Percentiles rank a stretch among this genome's conserved stretches.
These are phyloP conservation scores for Gossypium herbaceum DNA, from an alignment of 345 rosid genomes.

Conservation along the genomic window DNA sequence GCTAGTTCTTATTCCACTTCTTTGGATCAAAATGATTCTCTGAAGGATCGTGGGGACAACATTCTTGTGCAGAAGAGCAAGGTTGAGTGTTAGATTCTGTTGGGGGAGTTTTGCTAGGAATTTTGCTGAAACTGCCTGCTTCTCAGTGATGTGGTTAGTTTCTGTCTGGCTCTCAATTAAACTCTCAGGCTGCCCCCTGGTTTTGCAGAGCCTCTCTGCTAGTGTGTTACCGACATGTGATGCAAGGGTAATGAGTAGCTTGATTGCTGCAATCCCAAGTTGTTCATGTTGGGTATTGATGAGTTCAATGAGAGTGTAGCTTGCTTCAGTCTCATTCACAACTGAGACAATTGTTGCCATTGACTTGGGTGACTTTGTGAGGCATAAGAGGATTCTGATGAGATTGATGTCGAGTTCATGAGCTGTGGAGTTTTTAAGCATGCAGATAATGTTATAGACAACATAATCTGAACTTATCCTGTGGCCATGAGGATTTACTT, in stretches of 20 bases:
- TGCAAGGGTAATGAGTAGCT: conserved; percentile 57
- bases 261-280: conserved; percentile 59
- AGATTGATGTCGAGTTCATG: conserved; percentile 65
- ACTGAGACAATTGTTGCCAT: conserved; percentile 49
- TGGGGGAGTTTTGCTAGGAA: conserved; percentile 81
- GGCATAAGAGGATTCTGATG: conserved; percentile 61
- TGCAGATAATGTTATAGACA: conserved; percentile 53
- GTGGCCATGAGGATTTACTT: conserved; percentile 59
- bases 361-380: conserved; percentile 57
- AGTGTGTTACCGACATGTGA: conserved; percentile 64
- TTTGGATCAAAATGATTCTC: conserved; percentile 48
- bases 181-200: conserved; percentile 70
- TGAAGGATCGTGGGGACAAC: conserved; percentile 52
- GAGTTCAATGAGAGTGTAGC: conserved; percentile 61
- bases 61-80: conserved; percentile 52
- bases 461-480: conserved; percentile 64
- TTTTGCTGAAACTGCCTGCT: conserved; percentile 65
- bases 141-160: conserved; percentile 54
- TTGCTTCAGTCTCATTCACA: conserved; percentile 65
- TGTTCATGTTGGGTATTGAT: conserved; percentile 72
- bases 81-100: conserved; percentile 67
- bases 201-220: conserved; percentile 69
- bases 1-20: conserved; percentile 53
- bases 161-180: conserved; percentile 41
- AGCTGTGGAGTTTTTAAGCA: conserved; percentile 68